Evolutionary conservation across 1,284 basidiomycete genomes (phyloP), one percentile per base, ranked within the genome.

Genomic region (Coniferiporia weirii): DNA sequence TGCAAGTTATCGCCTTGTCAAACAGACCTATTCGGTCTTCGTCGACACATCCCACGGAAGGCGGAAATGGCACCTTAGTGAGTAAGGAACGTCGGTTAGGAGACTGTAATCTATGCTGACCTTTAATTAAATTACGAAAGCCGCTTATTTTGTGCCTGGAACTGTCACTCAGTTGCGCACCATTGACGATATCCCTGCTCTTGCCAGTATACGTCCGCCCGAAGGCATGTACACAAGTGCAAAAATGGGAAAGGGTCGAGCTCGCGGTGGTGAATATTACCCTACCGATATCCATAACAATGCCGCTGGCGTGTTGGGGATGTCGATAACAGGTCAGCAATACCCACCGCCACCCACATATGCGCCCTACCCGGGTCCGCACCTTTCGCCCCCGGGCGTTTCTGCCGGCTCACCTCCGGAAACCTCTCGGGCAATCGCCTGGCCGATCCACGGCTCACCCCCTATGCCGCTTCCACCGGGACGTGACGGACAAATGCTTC

Each of bases 61-160:
- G 61, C 79, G 84, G 63, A 91, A 91, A 66, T 89, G 88, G 88
- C 89, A 91, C 65, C 75, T 91, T 36, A 90, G 87, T 89, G 67
- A 60, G 85, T 74, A 48, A 12, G 9, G 47, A 54, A 5, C 52
- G 49, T 44, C 49, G 43, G 27, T 40, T 34, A 46, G 8, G 17
- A 9, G 1, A 9, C 12, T 19, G 44, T 46, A 46, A n/a, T 12
- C n/a, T 27, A 27, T 27, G 27, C 44, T 19, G 44, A 46, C 19
- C n/a, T 17, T 46, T n/a, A n/a, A n/a, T 19, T 45, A 27, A 60
- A 40, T 49, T 20, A 19, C 51, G 34, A 54, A 46, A 89, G 87
- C 87, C 64, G 86, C 87, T 34, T 89, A 89, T 71, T 88, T 83
- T 64, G 87, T 84, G 1, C 76, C 82, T 54, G 80, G 83, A 40